Percentiles rank a stretch among this genome's conserved stretches.
Evolutionary conservation across 2,329 filamentous ascomycete species (phyloP).

Genomic region (Hymenoscyphus albidus): DNA sequence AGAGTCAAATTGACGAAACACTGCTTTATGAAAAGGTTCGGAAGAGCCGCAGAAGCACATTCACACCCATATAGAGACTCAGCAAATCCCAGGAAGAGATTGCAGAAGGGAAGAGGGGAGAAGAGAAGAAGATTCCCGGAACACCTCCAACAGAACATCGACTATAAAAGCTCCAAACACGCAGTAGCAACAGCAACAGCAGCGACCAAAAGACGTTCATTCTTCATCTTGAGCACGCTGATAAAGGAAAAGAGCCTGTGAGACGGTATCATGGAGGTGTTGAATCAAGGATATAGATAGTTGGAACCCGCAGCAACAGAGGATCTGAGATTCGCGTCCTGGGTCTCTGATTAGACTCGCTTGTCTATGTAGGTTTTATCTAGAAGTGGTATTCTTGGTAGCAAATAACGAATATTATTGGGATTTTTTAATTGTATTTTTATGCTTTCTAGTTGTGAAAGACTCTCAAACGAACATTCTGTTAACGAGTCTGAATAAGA

Average conservation of each 20-base stretch:
- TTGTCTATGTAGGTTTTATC: not conserved
- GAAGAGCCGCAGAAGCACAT: not conserved
- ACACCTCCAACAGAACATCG: too few relatives aligned
- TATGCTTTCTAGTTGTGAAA: too few relatives aligned
- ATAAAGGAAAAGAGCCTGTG: not conserved
- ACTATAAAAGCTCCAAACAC: too few relatives aligned
- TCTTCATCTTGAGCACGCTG: not conserved
- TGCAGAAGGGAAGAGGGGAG: not conserved
- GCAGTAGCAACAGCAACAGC: too few relatives aligned
- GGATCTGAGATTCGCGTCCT: not conserved
- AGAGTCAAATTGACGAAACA: not conserved
- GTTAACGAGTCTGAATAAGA: too few relatives aligned
- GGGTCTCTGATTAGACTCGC: not conserved
- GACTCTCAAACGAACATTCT: too few relatives aligned
- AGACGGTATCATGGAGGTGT: not conserved
- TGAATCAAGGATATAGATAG: not conserved
- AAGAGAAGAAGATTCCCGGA: not conserved
- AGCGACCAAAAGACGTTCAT: too few relatives aligned
- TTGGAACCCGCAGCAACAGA: not conserved
- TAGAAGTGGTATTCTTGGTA: not conserved
- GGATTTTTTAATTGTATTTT: too few relatives aligned
- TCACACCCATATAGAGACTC: not conserved
- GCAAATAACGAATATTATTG: not conserved
- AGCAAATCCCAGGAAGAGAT: slow-evolving; percentile 1
- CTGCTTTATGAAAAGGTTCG: not conserved